phyloP scores from a whole-genome alignment of 2,329 filamentous ascomycete genomes.

The Microascus cirrosus region DNA sequence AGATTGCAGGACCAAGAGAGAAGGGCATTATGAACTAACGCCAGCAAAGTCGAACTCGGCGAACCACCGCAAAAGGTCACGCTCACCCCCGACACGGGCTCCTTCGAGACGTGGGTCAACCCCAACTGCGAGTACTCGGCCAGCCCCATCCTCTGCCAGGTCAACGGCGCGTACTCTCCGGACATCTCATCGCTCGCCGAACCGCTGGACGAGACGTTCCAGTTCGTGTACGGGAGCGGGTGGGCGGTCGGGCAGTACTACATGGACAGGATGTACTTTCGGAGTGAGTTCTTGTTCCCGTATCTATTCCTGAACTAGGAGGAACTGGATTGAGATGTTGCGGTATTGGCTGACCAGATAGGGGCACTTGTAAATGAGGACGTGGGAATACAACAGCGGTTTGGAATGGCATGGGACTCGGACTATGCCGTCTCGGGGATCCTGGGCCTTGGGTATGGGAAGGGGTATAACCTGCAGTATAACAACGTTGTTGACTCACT shows the following conservation, averaged over 20 bases:
- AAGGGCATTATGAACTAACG: no score
- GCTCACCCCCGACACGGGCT: constrained; percentile 51
- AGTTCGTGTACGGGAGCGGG: constrained; percentile 2
- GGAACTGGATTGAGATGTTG: neutral
- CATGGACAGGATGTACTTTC: constrained; percentile 3
- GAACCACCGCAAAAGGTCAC: constrained; percentile 43
- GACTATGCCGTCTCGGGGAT: constrained; percentile 24
- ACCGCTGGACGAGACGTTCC: neutral
- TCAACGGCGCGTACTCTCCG: constrained; percentile 4
- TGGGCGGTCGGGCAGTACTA: constrained; percentile 1
- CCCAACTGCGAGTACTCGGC: constrained; percentile 4
- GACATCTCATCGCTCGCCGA: neutral
- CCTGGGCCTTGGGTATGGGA: constrained; percentile 22
- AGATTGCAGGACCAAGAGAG: neutral
- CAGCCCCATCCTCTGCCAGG: neutral
- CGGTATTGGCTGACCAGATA: no score
- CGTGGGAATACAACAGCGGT: constrained; percentile 10
- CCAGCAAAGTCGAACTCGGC: constrained; percentile 35
- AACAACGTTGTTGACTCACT: constrained; percentile 21
- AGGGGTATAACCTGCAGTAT: constrained; percentile 21
- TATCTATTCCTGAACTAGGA: neutral
- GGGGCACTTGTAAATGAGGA: neutral
- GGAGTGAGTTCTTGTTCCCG: neutral
- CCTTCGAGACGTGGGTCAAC: constrained; percentile 51
- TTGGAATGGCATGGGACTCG: constrained; percentile 22